Evolutionary conservation across 805 yeast genomes (phyloP), one percentile per base, ranked within the genome.

Genomic region (Jamesozyma gamospora): DNA sequence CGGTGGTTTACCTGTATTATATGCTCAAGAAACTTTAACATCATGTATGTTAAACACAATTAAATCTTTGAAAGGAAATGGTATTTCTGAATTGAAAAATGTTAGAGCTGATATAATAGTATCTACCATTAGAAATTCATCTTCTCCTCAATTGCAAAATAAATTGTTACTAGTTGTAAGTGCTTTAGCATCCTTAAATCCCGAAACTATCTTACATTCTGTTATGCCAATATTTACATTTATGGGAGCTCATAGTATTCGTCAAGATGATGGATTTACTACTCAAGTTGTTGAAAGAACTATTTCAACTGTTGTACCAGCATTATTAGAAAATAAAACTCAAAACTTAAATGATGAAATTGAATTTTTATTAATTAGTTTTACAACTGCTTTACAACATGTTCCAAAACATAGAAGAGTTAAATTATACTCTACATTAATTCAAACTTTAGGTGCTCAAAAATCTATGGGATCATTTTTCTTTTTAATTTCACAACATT

Each of bases 211-310:
- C 24, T 67, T 92, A 39, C 97, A 92, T 63, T 83, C 96, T 2
- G 95, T 92, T 8, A 92, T 92, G 98, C 98, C 98, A n/a, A 90
- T 92, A 37, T 92, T 92, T 68, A 92, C 98, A 1, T 92, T 92
- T 53, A 92, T 92, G 97, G 98, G 98, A 43, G 95, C 97, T 11
- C 94, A 87, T 54, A 88, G 96, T 12, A 75, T 92, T 38, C 80
- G 95, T 53, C 96, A 92, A 63, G 98, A 92, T 60, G 97, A 92
- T 60, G 96, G 86, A 56, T 90, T 84, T 55, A 86, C 96, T 0
- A 82, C 82, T 26, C 83, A 83, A 48, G 96, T 88, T 34, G 86
- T 92, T 46, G 94, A 87, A 53, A 92, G 85, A 57, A 90, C 98
- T 2, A 81, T 92, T 36, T 65, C 82, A 17, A 79, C 82, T 51